Evolutionary conservation across 192 early-diverging fungal genomes (phyloP), one percentile per base, ranked within the genome.

Genomic region (Coemansia guatemalensis): DNA sequence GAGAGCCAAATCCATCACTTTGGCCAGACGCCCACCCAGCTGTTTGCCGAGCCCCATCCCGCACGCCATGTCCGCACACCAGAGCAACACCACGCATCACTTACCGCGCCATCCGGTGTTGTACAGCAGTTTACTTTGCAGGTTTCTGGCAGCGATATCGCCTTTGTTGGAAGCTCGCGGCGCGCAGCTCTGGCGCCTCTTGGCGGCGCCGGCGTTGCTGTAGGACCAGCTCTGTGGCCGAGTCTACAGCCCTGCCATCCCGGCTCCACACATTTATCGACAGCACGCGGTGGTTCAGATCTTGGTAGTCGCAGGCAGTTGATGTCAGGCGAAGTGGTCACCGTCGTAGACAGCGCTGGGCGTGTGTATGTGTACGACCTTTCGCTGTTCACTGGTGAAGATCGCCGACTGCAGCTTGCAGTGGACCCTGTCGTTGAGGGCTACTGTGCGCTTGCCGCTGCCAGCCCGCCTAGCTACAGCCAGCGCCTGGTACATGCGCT

Each of bases 1-100:
- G 93, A 93, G 54, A 94, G 93, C 58, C 93, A 94, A 64, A 98
- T 98, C 62, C 87, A 97, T 73, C 94, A 98, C 78, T 98, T 98
- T 88, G 96, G 96, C 6, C 96, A 98, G 74, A 98, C 96, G 2
- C 95, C 96, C 12, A 83, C 87, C 11, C 92, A 95, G 66, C 71
- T 98, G 56, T 96, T 98, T 61, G 88, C 84, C 51, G 85, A 84
- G 68, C 92, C 94, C 1, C 96, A 98, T 80, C 90, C 91, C 18
- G 44, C 66, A 17, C 71, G 72, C 6, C 71, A 70, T 32, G 44
- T 27, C 12, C 53, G 56, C 22, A n/a, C 59, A 21, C 50, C 65
- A 6, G 41, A 25, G 1, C 69, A 64, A 5, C 65, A 44, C 21
- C 68, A 77, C 23, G 23, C 61, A 29, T 65, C 74, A 24, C 51